phyloP scores from a whole-genome alignment of 768 basidiomycete species.

The Phlebiopsis flavidoalba region DNA sequence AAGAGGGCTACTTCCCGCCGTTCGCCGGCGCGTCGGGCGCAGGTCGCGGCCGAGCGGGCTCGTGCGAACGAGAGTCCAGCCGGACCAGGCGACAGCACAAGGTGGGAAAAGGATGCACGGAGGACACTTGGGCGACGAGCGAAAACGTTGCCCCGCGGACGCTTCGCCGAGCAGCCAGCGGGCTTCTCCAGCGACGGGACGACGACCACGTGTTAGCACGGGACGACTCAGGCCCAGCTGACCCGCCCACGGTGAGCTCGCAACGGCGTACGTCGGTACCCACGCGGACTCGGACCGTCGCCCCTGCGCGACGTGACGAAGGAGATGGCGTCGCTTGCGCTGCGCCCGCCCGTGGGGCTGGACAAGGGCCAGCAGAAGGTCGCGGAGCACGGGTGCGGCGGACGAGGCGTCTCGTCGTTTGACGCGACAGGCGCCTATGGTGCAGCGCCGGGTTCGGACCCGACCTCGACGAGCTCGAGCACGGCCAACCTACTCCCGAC shows the following conservation, averaged over 20 bases:
- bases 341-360: background rate
- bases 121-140: background rate
- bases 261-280: constrained; percentile 23
- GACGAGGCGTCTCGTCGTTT: background rate
- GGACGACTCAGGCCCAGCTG: constrained; percentile 3
- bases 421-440: background rate
- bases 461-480: background rate
- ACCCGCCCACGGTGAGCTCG: constrained; percentile 15
- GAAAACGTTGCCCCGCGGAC: background rate
- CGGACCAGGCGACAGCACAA: constrained; percentile 9
- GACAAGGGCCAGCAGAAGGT: background rate
- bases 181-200: constrained; percentile 1
- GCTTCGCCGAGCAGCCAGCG: background rate
- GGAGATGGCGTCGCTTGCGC: constrained; percentile 1
- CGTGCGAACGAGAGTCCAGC: constrained; percentile 25
- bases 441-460: constrained; percentile 6
- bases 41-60: constrained; percentile 22
- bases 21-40: constrained; percentile 16
- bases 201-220: background rate
- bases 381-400: background rate
- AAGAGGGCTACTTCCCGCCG: constrained; percentile 38
- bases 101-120: constrained; percentile 9
- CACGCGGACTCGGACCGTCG: constrained; percentile 15
- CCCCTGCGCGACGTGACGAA: background rate
- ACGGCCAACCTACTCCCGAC: background rate